Evolutionary conservation across 2,329 filamentous ascomycete species (phyloP).

Genomic region (Diaporthe longicolla): DNA sequence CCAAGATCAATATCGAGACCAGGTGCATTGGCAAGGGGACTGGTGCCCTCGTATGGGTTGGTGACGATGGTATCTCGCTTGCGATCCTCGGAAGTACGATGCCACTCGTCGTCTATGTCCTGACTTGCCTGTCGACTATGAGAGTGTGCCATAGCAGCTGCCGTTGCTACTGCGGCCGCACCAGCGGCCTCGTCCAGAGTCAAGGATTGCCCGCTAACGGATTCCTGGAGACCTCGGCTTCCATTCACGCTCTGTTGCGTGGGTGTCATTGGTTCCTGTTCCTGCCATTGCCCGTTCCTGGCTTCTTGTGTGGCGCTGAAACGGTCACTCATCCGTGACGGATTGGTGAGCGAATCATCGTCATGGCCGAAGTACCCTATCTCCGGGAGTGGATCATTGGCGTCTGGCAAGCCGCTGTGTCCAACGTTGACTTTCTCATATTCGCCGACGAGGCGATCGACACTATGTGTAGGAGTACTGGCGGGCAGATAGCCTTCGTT

Average conservation of each 20-base stretch:
- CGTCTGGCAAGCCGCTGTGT: conserved; percentile 78
- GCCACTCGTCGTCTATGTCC: conserved; percentile 76
- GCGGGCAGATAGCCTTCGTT: conserved; percentile 68
- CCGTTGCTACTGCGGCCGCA: conserved; percentile 67
- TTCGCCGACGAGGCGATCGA: conserved; percentile 69
- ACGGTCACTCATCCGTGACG: conserved; percentile 84
- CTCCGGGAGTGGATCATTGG: conserved; percentile 81
- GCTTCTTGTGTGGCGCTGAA: conserved; percentile 65
- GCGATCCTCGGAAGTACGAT: conserved; percentile 71
- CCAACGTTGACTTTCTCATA: conserved; percentile 70
- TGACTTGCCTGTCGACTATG: conserved; percentile 69
- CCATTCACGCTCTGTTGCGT: conserved; percentile 52
- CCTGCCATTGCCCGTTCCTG: conserved; percentile 46
- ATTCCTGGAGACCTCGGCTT: conserved; percentile 14
- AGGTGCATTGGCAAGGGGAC: conserved; percentile 70
- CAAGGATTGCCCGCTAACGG: conserved; percentile 53
- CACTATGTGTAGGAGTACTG: conserved; percentile 70
- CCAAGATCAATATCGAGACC: conserved; percentile 53
- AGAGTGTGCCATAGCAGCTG: conserved; percentile 59
- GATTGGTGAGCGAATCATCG: conserved; percentile 85
- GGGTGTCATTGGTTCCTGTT: conserved; percentile 49
- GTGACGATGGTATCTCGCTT: conserved; percentile 77
- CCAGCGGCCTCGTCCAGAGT: conserved; percentile 61
- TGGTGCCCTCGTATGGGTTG: conserved; percentile 76
- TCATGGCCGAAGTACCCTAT: conserved; percentile 74